Percentiles rank a stretch among this genome's conserved stretches.
Conservation (phyloP, 1,284 basidiomycete genomes). For the Pisolithus thermaeus region DNA sequence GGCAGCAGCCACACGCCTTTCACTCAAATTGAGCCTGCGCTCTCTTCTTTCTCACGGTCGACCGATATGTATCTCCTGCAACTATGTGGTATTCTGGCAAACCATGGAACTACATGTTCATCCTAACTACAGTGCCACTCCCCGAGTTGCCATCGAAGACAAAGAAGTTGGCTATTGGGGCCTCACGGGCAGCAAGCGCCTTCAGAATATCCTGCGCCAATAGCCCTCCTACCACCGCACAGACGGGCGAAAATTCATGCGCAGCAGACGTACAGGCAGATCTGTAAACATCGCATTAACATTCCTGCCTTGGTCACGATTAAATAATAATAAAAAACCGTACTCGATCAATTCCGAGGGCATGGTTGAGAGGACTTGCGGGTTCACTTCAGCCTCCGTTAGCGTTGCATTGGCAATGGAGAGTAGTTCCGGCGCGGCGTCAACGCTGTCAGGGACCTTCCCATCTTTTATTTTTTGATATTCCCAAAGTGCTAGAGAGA, state of each 20-base stretch:
- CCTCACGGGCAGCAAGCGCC: constrained; percentile 82
- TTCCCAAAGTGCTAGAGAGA: constrained; percentile 71
- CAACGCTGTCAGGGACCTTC: constrained; percentile 47
- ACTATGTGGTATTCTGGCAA: neutral
- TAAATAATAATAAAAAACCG: constrained; percentile 14
- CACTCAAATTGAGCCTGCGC: neutral
- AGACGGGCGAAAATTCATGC: constrained; percentile 86
- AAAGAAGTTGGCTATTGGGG: constrained; percentile 90
- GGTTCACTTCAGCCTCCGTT: constrained; percentile 60
- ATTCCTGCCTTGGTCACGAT: constrained; percentile 7
- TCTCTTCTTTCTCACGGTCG: constrained; percentile 4
- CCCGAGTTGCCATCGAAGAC: constrained; percentile 83
- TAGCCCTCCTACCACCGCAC: constrained; percentile 91
- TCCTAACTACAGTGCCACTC: constrained; percentile 59
- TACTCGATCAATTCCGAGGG: constrained; percentile 58
- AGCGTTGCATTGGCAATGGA: constrained; percentile 58
- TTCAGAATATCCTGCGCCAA: constrained; percentile 94
- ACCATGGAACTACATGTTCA: constrained; percentile 35
- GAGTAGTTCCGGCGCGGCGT: constrained; percentile 53
- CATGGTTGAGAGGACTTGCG: constrained; percentile 52
- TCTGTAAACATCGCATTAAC: constrained; percentile 30
- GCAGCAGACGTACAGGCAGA: constrained; percentile 61
- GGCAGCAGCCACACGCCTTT: neutral
- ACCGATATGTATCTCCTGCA: neutral
- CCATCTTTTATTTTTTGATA: constrained; percentile 60